A percentile compares a stretch with the other conserved stretches of the same genome.
Evolutionary conservation across 305 asterid species (phyloP).

Genomic region (Solanum hybrid): DNA sequence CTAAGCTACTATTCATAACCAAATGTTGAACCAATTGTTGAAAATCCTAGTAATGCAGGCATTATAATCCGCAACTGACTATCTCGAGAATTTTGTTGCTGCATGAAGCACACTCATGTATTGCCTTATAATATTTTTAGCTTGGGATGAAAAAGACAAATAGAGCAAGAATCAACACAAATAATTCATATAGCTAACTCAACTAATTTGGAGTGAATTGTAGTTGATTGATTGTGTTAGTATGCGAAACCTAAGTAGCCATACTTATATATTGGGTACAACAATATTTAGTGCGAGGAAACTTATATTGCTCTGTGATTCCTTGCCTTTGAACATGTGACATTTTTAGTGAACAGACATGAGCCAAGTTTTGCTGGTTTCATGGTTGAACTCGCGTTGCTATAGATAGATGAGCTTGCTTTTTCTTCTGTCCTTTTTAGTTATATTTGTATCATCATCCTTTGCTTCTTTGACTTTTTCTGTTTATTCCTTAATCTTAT

Average conservation of each 20-base stretch:
- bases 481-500: slow-evolving; percentile 14
- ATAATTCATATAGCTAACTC: background rate
- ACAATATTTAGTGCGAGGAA: background rate
- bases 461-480: background rate
- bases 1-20: background rate
- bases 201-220: background rate
- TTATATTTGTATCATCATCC: background rate
- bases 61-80: background rate
- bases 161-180: background rate
- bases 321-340: background rate
- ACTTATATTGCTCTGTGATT: background rate
- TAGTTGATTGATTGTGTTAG: background rate
- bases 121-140: background rate
- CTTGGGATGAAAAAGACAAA: background rate
- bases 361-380: background rate
- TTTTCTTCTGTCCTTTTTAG: background rate
- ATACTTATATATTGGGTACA: background rate
- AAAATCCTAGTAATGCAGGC: background rate
- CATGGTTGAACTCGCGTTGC: background rate
- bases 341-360: background rate
- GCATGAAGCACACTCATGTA: background rate
- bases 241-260: background rate
- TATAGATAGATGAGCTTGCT: slow-evolving; percentile 1
- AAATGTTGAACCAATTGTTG: background rate
- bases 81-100: background rate